Evolutionary conservation across 78 protist genomes (phyloP).

Genomic region (Monocercomonoides exilis): DNA sequence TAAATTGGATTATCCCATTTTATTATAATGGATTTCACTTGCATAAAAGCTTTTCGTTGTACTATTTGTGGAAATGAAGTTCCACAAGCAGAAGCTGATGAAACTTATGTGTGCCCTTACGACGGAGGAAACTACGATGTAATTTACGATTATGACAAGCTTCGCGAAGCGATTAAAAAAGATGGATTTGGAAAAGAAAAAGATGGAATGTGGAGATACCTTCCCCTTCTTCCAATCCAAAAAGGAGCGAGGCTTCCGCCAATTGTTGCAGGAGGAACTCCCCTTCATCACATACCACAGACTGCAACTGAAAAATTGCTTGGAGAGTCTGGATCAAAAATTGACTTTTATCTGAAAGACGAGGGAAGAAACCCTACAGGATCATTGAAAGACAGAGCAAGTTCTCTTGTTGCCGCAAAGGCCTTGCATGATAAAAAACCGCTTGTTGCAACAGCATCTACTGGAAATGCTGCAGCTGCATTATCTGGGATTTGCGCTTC

Average conservation of each 20-base stretch:
- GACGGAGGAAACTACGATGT: neutral
- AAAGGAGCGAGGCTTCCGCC: neutral
- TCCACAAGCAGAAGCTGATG: neutral
- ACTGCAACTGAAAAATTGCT: neutral
- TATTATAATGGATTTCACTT: neutral
- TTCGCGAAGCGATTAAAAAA: neutral
- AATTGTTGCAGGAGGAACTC: constrained; percentile 30
- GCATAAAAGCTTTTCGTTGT: neutral
- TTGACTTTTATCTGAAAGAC: constrained; percentile 29
- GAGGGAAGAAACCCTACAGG: constrained; percentile 49
- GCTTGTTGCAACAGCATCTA: constrained; percentile 39
- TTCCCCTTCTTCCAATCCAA: constrained; percentile 10
- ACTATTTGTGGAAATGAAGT: neutral
- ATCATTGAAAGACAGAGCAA: constrained; percentile 43
- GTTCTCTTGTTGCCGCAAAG: constrained; percentile 22
- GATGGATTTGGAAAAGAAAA: neutral
- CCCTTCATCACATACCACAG: constrained; percentile 7
- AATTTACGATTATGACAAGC: neutral
- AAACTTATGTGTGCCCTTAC: neutral
- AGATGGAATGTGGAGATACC: constrained; percentile 7
- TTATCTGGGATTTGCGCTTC: constrained; percentile 26
- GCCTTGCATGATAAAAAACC: neutral
- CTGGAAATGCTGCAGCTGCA: constrained; percentile 52
- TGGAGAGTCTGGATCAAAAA: neutral
- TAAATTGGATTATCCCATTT: no score